phyloP scores from a whole-genome alignment of 768 basidiomycete genomes.

The Lactarius tabidus region DNA sequence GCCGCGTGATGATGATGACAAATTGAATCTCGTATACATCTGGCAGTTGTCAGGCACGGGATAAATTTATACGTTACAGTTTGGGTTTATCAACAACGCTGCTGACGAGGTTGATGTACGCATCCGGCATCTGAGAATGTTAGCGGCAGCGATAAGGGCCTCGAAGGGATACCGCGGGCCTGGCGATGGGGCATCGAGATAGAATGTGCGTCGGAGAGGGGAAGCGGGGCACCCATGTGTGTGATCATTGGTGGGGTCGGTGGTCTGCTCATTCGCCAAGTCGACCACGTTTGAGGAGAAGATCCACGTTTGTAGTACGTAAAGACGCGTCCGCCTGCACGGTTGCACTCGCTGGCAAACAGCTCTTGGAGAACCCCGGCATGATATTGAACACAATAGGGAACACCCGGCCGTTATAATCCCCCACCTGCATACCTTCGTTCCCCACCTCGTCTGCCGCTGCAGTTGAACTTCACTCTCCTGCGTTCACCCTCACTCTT shows the following conservation, averaged over 20 bases:
- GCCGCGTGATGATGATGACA: not conserved
- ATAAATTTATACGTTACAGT: not conserved
- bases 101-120: not conserved
- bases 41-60: not conserved
- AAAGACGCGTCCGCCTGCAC: conserved; percentile 2
- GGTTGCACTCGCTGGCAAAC: not conserved
- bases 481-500: not conserved
- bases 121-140: not conserved
- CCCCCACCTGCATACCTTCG: conserved; percentile 8
- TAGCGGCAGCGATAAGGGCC: not conserved
- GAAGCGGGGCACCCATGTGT: not conserved
- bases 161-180: not conserved
- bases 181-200: not conserved
- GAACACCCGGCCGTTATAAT: not conserved
- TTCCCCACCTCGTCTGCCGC: not conserved
- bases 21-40: not conserved
- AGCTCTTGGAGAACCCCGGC: not conserved
- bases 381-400: not conserved
- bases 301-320: conserved; percentile 23
- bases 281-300: conserved; percentile 16
- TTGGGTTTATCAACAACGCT: not conserved
- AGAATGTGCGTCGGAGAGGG: conserved; percentile 3
- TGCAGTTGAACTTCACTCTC: not conserved
- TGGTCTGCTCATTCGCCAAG: not conserved
- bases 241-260: conserved; percentile 18